Evolutionary conservation across 768 basidiomycete species (phyloP).

Genomic region (Suillus brevipes): DNA sequence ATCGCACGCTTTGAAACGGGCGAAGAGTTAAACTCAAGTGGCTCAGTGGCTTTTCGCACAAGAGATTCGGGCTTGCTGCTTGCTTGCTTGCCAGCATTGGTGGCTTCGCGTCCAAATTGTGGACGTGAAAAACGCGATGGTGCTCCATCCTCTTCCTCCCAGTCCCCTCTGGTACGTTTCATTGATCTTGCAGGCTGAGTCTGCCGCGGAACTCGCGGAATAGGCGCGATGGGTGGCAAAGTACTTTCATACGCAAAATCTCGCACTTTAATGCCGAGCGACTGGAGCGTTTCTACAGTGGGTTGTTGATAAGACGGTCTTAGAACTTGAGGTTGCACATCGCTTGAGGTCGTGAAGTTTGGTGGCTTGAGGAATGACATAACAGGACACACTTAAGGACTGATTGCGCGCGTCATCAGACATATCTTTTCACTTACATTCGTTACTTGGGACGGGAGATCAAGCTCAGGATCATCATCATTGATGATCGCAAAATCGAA

Average conservation of each 20-base stretch:
- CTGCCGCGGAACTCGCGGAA: slow-evolving; percentile 48
- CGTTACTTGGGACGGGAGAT: slow-evolving; percentile 24
- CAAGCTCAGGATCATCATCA: slow-evolving; percentile 20
- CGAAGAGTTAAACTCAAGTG: slow-evolving; percentile 19
- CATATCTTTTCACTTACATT: slow-evolving; percentile 39
- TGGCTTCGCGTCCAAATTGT: slow-evolving; percentile 15
- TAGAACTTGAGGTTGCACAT: neutral
- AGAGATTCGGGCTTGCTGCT: slow-evolving; percentile 28
- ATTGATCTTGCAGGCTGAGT: slow-evolving; percentile 43
- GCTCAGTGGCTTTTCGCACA: slow-evolving; percentile 37
- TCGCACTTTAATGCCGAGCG: slow-evolving; percentile 44
- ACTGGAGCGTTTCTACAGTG: slow-evolving; percentile 27
- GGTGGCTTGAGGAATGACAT: slow-evolving; percentile 24
- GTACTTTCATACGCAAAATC: slow-evolving; percentile 72
- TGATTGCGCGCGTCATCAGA: slow-evolving; percentile 27
- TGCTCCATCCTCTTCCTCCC: slow-evolving; percentile 29
- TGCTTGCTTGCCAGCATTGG: neutral
- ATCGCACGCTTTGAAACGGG: slow-evolving; percentile 1
- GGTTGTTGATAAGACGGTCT: slow-evolving; percentile 36
- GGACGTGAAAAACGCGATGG: slow-evolving; percentile 18
- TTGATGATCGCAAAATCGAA: slow-evolving; percentile 7
- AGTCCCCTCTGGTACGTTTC: slow-evolving; percentile 40
- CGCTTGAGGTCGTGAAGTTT: slow-evolving; percentile 20
- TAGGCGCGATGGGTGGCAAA: slow-evolving; percentile 58
- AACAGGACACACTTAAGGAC: slow-evolving; percentile 35